These are phyloP conservation scores for Gracilaria domingensis DNA, from an alignment of 23 red algal genomes.

Conservation along the genomic window DNA sequence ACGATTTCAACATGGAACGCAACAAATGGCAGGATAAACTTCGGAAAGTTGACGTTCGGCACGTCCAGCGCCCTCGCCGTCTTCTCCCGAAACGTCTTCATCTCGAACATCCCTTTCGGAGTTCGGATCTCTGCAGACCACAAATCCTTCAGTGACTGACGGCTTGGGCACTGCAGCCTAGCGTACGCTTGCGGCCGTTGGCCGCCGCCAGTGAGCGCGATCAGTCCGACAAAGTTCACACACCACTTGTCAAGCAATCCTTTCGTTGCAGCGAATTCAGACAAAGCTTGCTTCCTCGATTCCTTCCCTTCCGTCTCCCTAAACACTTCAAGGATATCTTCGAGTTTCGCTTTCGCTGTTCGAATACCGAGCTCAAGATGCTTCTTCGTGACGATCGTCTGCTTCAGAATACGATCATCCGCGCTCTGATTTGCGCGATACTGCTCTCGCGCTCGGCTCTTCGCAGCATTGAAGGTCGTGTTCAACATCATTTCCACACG, in stretches of 20 bases:
- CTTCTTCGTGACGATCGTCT: not conserved
- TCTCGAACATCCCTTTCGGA: not conserved
- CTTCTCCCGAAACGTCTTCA: slow-evolving; percentile 32
- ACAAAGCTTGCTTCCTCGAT: not conserved
- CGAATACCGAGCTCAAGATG: not conserved
- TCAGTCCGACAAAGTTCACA: slow-evolving; percentile 10
- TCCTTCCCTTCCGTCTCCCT: not conserved
- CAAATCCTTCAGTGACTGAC: not conserved
- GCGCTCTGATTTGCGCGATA: not conserved
- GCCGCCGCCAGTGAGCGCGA: slow-evolving; percentile 29
- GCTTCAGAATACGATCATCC: not conserved
- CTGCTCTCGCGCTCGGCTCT: not conserved
- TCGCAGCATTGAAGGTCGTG: slow-evolving; percentile 13
- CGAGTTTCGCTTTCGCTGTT: not conserved
- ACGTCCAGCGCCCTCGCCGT: slow-evolving; percentile 1
- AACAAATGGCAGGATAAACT: not conserved
- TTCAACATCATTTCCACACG: not conserved
- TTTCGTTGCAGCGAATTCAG: not conserved
- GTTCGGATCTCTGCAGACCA: too few species aligned
- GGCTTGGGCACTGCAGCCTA: not conserved
- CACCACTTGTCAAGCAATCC: slow-evolving; percentile 31
- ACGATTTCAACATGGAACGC: slow-evolving; percentile 10
- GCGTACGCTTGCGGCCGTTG: slow-evolving; percentile 40
- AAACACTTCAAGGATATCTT: not conserved
- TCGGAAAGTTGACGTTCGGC: slow-evolving; percentile 14